Evolutionary conservation across 805 yeast genomes (phyloP).

Genomic region (Wickerhamomyces kurtzmanii): DNA sequence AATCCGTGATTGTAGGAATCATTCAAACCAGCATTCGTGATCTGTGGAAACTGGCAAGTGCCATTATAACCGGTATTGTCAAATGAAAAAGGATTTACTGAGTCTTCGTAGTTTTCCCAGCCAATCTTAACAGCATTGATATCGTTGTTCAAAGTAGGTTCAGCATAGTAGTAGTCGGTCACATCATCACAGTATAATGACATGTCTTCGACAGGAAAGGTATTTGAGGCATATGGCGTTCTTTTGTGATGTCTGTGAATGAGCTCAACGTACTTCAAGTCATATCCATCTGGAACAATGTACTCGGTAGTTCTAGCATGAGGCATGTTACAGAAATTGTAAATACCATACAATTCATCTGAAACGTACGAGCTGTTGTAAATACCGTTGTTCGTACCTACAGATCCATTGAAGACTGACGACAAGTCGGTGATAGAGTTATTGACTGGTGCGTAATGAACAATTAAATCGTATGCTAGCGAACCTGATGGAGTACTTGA

Average conservation of each 20-base stretch:
- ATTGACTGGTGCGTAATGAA: too few relatives aligned
- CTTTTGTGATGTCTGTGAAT: conserved; percentile 35
- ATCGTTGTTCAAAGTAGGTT: conserved; percentile 7
- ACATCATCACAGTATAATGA: conserved; percentile 20
- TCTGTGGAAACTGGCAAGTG: conserved; percentile 29
- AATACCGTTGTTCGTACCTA: too few relatives aligned
- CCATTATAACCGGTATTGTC: conserved; percentile 17
- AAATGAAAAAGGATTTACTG: conserved; percentile 17
- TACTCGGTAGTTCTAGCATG: conserved; percentile 25
- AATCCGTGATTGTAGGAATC: conserved; percentile 29
- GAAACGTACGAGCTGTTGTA: too few relatives aligned
- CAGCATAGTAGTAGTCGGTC: conserved; percentile 15
- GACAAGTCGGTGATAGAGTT: too few relatives aligned
- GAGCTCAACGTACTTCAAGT: conserved; percentile 25
- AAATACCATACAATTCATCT: too few relatives aligned
- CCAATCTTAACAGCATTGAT: conserved; percentile 5
- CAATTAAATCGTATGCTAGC: too few relatives aligned
- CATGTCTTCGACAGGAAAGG: conserved; percentile 21
- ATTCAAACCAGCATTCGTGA: conserved; percentile 27
- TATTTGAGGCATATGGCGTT: conserved; percentile 27
- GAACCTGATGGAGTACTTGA: too few relatives aligned
- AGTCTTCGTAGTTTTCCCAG: conserved; percentile 17
- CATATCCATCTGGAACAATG: conserved; percentile 16
- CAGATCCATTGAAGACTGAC: too few relatives aligned
- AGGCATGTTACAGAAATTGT: conserved; percentile 37